phyloP scores from a whole-genome alignment of 2,329 filamentous ascomycete genomes.

The Aspergillus cejpii region DNA sequence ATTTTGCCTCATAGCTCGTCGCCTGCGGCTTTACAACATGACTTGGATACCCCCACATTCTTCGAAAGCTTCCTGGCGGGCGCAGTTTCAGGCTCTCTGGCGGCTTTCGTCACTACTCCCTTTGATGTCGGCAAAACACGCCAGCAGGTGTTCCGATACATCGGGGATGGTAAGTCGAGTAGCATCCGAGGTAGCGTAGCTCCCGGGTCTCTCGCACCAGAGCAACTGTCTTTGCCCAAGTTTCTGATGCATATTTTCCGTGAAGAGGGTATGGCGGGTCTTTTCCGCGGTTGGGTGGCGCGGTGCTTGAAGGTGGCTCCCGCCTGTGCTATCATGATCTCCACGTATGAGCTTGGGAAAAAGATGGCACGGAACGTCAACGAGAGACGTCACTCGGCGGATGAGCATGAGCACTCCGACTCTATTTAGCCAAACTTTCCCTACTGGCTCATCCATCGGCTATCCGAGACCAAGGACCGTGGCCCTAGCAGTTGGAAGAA shows the following conservation, averaged over 20 bases:
- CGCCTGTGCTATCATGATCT: constrained; percentile 98
- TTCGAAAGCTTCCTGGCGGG: constrained; percentile 85
- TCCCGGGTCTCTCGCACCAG: constrained; percentile 46
- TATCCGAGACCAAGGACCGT: not conserved
- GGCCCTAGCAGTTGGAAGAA: not conserved
- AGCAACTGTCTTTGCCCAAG: constrained; percentile 69
- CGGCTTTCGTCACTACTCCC: constrained; percentile 82
- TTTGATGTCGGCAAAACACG: constrained; percentile 98
- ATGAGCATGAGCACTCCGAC: constrained; percentile 15
- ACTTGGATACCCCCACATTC: constrained; percentile 71
- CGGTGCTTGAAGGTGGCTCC: constrained; percentile 90
- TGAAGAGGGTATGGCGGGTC: constrained; percentile 69
- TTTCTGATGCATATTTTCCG: constrained; percentile 88
- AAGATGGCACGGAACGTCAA: constrained; percentile 74
- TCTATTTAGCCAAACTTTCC: constrained; percentile 14
- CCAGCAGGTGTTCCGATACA: constrained; percentile 72
- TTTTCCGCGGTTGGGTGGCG: constrained; percentile 89
- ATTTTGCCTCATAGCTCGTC: constrained; percentile 10
- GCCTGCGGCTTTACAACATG: constrained; percentile 41
- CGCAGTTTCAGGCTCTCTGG: constrained; percentile 72
- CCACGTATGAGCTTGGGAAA: constrained; percentile 94
- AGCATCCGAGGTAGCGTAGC: constrained; percentile 11
- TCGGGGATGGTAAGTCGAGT: constrained; percentile 33
- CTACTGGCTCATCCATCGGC: not conserved
- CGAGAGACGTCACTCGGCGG: constrained; percentile 41